Evolutionary conservation across 1,139 yeast species (phyloP), one percentile per base, ranked within the genome.

Genomic region (Petasospora fabianii): DNA sequence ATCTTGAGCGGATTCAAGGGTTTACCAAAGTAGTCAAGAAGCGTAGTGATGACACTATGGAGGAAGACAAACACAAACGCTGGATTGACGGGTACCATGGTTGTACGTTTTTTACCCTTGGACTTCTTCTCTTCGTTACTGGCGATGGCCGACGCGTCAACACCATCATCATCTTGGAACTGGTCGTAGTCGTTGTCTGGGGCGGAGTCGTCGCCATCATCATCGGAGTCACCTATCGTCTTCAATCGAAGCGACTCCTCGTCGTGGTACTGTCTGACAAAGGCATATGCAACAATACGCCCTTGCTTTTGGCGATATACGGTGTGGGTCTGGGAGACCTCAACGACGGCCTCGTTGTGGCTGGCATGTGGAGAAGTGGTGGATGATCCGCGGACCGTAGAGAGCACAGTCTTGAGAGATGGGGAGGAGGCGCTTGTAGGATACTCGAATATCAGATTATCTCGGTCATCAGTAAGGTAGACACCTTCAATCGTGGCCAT

Each of bases 391-490:
- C 48, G 45, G 17, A 66, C 46, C 8, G 61, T 59, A 13, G 64
- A 58, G 14, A 64, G 58, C 21, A 78, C 58, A 2, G 73, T 59
- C 42, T 65, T 61, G 53, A 73, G 71, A 2, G 65, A 58, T 2
- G 87, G 87, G 1, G 79, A 69, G 3, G 71, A 58, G 9, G 76
- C 62, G 22, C 70, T 61, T 11, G 71, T 61, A 8, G 80, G 69
- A 51, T 79, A 79, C 55, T 80, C 84, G 54, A 77, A 75, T 27
- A 80, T 67, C 39, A 79, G 64, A 36, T 66, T 67, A 47, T 73
- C 74, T 42, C 71, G 69, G 32, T 67, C 66, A 57, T 82, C 87
- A 5, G 84, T 64, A 20, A 84, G 75, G 56, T 79, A 83, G 17
- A 84, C 65, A 9, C 86, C 86, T 50, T 80, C 84, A 32, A 73